phyloP scores from a whole-genome alignment of 345 rosid species.

The Pistacia integerrima region DNA sequence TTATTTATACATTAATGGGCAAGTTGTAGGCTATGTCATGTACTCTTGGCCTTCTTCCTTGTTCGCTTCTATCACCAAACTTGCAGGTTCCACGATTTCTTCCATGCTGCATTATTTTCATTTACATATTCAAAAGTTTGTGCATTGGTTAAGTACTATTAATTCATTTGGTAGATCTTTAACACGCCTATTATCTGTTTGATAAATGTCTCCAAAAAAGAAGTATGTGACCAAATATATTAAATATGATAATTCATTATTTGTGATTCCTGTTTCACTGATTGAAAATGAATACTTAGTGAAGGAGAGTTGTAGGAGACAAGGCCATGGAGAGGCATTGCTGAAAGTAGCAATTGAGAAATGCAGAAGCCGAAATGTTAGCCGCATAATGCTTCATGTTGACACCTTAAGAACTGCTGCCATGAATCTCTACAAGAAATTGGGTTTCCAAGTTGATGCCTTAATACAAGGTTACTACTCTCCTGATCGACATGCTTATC shows the following conservation, averaged over 20 bases:
- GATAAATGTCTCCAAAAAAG: slow-evolving; percentile 40
- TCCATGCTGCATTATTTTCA: neutral
- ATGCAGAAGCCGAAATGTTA: slow-evolving; percentile 71
- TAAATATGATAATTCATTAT: too few relatives aligned
- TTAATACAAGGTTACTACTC: slow-evolving; percentile 69
- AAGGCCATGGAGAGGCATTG: slow-evolving; percentile 76
- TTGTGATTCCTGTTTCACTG: neutral
- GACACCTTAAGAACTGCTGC: slow-evolving; percentile 71
- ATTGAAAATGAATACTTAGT: slow-evolving; percentile 33
- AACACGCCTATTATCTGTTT: slow-evolving; percentile 35
- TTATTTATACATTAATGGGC: slow-evolving; percentile 42
- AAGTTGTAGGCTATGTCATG: slow-evolving; percentile 67
- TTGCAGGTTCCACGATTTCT: slow-evolving; percentile 52
- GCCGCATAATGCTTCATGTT: slow-evolving; percentile 71
- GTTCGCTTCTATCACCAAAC: slow-evolving; percentile 71
- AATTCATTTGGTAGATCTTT: too few relatives aligned
- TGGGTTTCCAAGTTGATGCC: slow-evolving; percentile 69
- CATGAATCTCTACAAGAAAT: slow-evolving; percentile 66
- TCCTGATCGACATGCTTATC: slow-evolving; percentile 64
- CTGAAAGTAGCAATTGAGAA: slow-evolving; percentile 63
- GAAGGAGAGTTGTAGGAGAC: slow-evolving; percentile 63
- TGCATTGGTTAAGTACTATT: neutral
- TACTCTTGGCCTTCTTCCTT: slow-evolving; percentile 78
- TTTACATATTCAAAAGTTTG: neutral
- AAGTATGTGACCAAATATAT: too few relatives aligned